phyloP scores from a whole-genome alignment of 495 filamentous ascomycete genomes.

The Haplographium delicatum region DNA sequence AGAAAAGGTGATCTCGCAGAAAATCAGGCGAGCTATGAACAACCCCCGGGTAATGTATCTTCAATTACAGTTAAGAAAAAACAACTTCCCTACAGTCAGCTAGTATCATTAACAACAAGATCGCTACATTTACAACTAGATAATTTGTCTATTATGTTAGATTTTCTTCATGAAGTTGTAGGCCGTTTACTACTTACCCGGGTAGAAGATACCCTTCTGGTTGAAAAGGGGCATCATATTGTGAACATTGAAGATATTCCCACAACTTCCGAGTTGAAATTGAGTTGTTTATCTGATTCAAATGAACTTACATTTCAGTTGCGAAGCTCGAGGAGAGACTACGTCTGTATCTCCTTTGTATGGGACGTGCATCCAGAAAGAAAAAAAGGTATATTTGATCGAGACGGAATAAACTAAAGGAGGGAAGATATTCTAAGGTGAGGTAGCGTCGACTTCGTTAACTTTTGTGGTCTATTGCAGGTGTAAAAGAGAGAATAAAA shows the following conservation, averaged over 20 bases:
- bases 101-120: slow-evolving; percentile 10
- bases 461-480: too few species aligned
- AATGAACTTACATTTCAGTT: slow-evolving; percentile 17
- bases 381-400: too few species aligned
- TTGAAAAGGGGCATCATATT: background rate
- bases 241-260: slow-evolving; percentile 19
- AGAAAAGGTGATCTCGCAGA: background rate
- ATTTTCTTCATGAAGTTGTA: slow-evolving; percentile 16
- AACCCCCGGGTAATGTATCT: slow-evolving; percentile 3
- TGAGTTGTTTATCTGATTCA: slow-evolving; percentile 15
- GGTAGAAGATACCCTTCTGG: background rate
- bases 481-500: too few species aligned
- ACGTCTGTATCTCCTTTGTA: slow-evolving; percentile 8
- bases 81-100: slow-evolving; percentile 13
- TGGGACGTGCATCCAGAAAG: slow-evolving; percentile 5
- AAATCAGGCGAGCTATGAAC: background rate
- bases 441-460: too few species aligned
- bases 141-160: slow-evolving; percentile 15
- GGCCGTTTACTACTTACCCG: slow-evolving; percentile 14
- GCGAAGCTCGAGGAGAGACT: slow-evolving; percentile 2
- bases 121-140: slow-evolving; percentile 14
- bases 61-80: slow-evolving; percentile 6
- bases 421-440: too few species aligned
- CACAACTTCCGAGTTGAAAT: slow-evolving; percentile 11
- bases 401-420: too few species aligned